A percentile compares a stretch with the other conserved stretches of the same genome.
phyloP scores from a whole-genome alignment of 257 asterid genomes.

The Solanum sparsipilum region DNA sequence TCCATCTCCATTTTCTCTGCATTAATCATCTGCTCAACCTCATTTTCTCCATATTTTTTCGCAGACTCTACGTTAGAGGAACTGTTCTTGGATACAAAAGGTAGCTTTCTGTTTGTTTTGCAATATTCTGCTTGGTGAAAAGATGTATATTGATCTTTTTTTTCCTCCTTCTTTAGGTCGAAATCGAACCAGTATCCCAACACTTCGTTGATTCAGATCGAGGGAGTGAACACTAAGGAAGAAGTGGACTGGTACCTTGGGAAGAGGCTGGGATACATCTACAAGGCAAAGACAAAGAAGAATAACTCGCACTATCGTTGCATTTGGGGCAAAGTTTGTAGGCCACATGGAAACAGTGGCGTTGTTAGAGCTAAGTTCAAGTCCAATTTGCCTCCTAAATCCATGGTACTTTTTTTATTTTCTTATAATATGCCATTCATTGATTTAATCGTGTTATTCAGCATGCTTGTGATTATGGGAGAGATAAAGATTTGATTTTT shows the following conservation, averaged over 20 bases:
- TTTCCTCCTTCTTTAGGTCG: constrained; percentile 16
- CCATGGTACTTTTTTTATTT: constrained; percentile 3
- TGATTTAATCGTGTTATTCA: background rate
- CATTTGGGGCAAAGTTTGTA: constrained; percentile 58
- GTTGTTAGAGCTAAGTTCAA: constrained; percentile 63
- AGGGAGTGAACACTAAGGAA: constrained; percentile 63
- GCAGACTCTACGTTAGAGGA: constrained; percentile 50
- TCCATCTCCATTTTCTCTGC: background rate
- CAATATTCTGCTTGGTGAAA: background rate
- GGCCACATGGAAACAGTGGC: constrained; percentile 70
- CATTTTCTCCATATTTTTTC: background rate
- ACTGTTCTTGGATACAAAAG: constrained; percentile 63
- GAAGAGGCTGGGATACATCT: constrained; percentile 53
- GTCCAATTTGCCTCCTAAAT: constrained; percentile 61
- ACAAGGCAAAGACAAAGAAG: constrained; percentile 63
- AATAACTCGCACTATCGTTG: constrained; percentile 49
- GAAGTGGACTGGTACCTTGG: constrained; percentile 71
- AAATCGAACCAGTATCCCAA: constrained; percentile 67
- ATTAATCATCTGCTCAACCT: background rate
- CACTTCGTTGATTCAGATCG: constrained; percentile 57
- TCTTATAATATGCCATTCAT: background rate
- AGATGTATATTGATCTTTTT: background rate
- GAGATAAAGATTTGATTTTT: background rate
- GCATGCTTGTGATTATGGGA: background rate
- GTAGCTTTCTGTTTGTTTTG: background rate